Percentiles rank a stretch among this genome's conserved stretches.
Evolutionary conservation across 2,329 filamentous ascomycete species (phyloP).

Genomic region (Myriosclerotinia duriaeana): DNA sequence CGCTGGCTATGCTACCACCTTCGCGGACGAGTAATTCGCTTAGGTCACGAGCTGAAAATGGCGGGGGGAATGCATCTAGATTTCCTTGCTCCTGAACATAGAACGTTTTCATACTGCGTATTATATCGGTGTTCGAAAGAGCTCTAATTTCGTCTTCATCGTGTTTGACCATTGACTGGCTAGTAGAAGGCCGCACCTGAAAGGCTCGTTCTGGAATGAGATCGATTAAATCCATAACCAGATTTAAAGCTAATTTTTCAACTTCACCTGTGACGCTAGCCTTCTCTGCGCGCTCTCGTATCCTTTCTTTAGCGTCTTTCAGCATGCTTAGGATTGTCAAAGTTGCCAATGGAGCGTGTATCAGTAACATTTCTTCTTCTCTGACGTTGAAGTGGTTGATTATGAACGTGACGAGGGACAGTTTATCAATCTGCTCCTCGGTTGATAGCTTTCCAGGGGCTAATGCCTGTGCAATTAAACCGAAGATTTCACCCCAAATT

Average conservation of each 20-base stretch:
- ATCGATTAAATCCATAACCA: conserved; percentile 59
- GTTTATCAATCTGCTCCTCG: conserved; percentile 55
- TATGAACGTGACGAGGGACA: conserved; percentile 78
- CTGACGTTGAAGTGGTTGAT: conserved; percentile 85
- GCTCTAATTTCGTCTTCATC: conserved; percentile 37
- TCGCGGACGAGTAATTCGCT: conserved; percentile 65
- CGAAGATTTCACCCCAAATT: conserved; percentile 81
- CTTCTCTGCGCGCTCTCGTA: conserved; percentile 34
- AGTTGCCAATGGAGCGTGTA: conserved; percentile 76
- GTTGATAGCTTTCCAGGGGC: conserved; percentile 46
- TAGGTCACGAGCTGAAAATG: conserved; percentile 56
- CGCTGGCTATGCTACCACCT: conserved; percentile 53
- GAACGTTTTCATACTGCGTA: conserved; percentile 63
- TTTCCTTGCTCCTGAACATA: conserved; percentile 71
- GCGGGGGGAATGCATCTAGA: conserved; percentile 59
- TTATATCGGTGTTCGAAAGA: conserved; percentile 51
- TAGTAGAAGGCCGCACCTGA: conserved; percentile 40
- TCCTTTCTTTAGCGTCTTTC: conserved; percentile 50
- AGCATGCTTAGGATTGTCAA: conserved; percentile 62
- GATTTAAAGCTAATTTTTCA: conserved; percentile 44
- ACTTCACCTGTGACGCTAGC: conserved; percentile 34
- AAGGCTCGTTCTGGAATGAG: conserved; percentile 66
- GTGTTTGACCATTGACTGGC: conserved; percentile 33
- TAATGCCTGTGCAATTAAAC: conserved; percentile 63
- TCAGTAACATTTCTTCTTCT: conserved; percentile 91